Percentiles rank a stretch among this genome's conserved stretches.
These are phyloP conservation scores for Phytophthora melonis DNA, from an alignment of 352 stramenopile genomes.

Conservation along the genomic window DNA sequence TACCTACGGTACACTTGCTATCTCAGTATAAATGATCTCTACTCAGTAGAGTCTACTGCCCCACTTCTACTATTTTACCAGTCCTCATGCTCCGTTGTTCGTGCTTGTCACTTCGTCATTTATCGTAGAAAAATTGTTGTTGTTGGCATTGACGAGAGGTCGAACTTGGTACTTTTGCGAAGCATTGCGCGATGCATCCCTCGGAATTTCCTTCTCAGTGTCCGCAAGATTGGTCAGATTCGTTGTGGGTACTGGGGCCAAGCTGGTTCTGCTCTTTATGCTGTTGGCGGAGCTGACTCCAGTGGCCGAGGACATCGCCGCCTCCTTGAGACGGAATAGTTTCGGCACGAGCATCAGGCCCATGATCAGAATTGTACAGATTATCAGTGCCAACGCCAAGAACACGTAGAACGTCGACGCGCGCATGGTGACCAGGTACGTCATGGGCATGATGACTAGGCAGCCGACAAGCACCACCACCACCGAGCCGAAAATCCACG, in stretches of 20 bases:
- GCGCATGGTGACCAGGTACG: conserved; percentile 55
- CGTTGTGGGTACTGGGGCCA: neutral
- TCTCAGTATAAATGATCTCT: no score
- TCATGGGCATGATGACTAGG: conserved; percentile 55
- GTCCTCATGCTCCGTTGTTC: neutral
- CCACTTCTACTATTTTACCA: neutral
- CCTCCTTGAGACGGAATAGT: conserved; percentile 45
- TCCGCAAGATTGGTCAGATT: neutral
- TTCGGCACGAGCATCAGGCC: conserved; percentile 57
- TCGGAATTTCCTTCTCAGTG: neutral
- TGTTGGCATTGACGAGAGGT: neutral
- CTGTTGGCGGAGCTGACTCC: neutral
- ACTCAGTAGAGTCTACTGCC: no score
- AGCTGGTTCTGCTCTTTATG: neutral
- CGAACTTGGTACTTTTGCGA: neutral
- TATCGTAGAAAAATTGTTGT: neutral
- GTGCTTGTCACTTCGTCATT: neutral
- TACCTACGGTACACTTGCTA: no score
- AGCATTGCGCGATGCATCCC: neutral
- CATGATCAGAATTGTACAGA: conserved; percentile 52
- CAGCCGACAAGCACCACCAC: conserved; percentile 58
- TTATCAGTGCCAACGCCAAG: conserved; percentile 31
- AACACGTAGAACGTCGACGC: conserved; percentile 53
- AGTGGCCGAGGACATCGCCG: neutral
- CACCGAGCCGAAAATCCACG: conserved; percentile 67